A percentile compares a stretch with the other conserved stretches of the same genome.
These are phyloP conservation scores for Aspergillus sp. DNA, from an alignment of 2,329 filamentous ascomycete species.

Conservation along the genomic window DNA sequence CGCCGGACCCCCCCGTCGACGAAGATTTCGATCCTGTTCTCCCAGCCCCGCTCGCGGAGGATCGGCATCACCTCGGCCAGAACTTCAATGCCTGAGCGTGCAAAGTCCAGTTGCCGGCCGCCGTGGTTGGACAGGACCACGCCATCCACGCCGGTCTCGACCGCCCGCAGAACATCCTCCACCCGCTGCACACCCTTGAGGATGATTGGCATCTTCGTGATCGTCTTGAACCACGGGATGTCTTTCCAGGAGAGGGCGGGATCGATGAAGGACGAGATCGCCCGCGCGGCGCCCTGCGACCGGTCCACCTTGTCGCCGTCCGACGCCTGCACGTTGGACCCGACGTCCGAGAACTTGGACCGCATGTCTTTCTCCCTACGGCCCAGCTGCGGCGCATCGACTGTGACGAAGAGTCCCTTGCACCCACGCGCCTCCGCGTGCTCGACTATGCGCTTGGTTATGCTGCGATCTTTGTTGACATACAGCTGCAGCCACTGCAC, in stretches of 20 bases:
- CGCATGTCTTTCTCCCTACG: slow-evolving; percentile 25
- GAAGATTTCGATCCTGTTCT: no score
- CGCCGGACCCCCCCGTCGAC: slow-evolving; percentile 57
- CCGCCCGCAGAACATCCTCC: slow-evolving; percentile 41
- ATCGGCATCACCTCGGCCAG: no score
- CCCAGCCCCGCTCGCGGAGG: no score
- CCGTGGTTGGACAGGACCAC: slow-evolving; percentile 33
- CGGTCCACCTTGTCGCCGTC: no score
- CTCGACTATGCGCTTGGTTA: slow-evolving; percentile 16
- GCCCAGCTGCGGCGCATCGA: slow-evolving; percentile 26
- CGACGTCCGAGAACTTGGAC: no score
- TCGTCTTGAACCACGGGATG: slow-evolving; percentile 32
- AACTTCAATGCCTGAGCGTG: no score
- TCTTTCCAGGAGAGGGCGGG: slow-evolving; percentile 22
- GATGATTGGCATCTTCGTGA: slow-evolving; percentile 27
- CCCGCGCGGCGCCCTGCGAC: slow-evolving; percentile 22
- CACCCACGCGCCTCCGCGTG: slow-evolving; percentile 19
- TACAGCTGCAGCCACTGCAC: slow-evolving; percentile 32
- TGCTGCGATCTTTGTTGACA: slow-evolving; percentile 22
- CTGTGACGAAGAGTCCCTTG: slow-evolving; percentile 24
- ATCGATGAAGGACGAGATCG: slow-evolving; percentile 19
- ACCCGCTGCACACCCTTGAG: slow-evolving; percentile 39
- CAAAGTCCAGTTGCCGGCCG: no score
- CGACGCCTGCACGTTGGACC: no score
- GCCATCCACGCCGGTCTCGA: slow-evolving; percentile 38